Percentiles rank a stretch among this genome's conserved stretches.
These are phyloP conservation scores for Claviceps sp. DNA, from an alignment of 2,329 filamentous ascomycete species.

Conservation along the genomic window DNA sequence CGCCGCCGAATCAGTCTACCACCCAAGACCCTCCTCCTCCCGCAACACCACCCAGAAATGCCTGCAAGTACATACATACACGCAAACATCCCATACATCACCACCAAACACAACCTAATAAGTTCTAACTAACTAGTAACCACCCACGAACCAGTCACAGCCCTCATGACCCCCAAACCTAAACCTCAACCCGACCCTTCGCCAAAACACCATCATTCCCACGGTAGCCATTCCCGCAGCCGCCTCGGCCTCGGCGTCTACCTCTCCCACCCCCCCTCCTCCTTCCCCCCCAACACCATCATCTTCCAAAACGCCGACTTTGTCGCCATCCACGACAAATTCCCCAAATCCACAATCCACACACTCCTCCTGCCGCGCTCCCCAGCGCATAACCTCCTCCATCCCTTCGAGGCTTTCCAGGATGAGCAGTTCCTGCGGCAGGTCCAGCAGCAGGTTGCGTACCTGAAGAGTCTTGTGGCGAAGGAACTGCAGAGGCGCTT, in stretches of 20 bases:
- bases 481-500: slow-evolving; percentile 60
- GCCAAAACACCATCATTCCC: slow-evolving; percentile 18
- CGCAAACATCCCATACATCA: neutral
- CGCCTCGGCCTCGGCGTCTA: slow-evolving; percentile 56
- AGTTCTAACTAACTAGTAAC: too few species aligned
- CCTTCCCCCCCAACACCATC: slow-evolving; percentile 46
- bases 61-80: slow-evolving; percentile 21
- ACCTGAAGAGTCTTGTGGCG: slow-evolving; percentile 53
- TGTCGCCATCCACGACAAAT: slow-evolving; percentile 70
- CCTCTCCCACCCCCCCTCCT: slow-evolving; percentile 46
- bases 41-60: slow-evolving; percentile 20
- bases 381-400: slow-evolving; percentile 40
- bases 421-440: slow-evolving; percentile 54
- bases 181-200: slow-evolving; percentile 11
- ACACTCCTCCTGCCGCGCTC: slow-evolving; percentile 76
- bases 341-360: slow-evolving; percentile 76
- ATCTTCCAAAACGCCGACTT: slow-evolving; percentile 56
- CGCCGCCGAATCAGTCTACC: slow-evolving; percentile 29
- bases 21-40: slow-evolving; percentile 20
- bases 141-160: slow-evolving; percentile 13
- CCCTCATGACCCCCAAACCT: slow-evolving; percentile 20
- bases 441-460: slow-evolving; percentile 46
- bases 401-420: slow-evolving; percentile 68
- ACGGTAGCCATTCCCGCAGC: slow-evolving; percentile 15
- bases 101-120: too few species aligned